Evolutionary conservation across 2,329 filamentous ascomycete genomes (phyloP).

Genomic region (Arthroderma uncinatum): DNA sequence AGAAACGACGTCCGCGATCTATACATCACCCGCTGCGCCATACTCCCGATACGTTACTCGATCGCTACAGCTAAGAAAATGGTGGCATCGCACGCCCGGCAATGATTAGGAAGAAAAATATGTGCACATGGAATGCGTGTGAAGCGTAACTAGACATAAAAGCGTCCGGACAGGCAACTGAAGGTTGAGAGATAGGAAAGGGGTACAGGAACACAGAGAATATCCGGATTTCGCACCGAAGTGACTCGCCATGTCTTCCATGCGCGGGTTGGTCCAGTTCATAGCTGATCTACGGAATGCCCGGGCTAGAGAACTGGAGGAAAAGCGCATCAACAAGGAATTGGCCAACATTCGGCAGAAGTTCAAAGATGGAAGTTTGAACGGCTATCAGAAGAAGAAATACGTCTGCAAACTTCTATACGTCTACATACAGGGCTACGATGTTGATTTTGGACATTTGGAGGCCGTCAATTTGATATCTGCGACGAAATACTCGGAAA

Average conservation of each 20-base stretch:
- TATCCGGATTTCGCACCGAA: background rate
- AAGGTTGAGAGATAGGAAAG: too few species aligned
- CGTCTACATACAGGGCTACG: slow-evolving; percentile 98
- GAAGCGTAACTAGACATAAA: slow-evolving; percentile 8
- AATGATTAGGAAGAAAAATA: slow-evolving; percentile 8
- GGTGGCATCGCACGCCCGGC: slow-evolving; percentile 1
- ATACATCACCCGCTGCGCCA: background rate
- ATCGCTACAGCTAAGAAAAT: background rate
- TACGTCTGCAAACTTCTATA: slow-evolving; percentile 99
- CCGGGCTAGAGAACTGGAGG: slow-evolving; percentile 84
- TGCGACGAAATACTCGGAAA: slow-evolving; percentile 94
- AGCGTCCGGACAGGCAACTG: slow-evolving; percentile 4
- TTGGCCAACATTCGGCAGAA: slow-evolving; percentile 97
- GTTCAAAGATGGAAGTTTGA: slow-evolving; percentile 90
- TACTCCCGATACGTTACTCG: background rate
- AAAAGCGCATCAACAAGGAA: slow-evolving; percentile 99
- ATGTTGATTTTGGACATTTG: slow-evolving; percentile 96
- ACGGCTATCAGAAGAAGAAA: slow-evolving; percentile 99
- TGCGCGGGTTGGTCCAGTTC: slow-evolving; percentile 81
- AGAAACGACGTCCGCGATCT: too few species aligned
- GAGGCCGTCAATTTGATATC: slow-evolving; percentile 98
- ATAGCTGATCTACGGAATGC: slow-evolving; percentile 95
- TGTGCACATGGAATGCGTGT: slow-evolving; percentile 2
- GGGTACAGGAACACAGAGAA: background rate
- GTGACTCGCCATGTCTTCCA: slow-evolving; percentile 34